Conservation (phyloP, 768 basidiomycete species). For the Naganishia kalamii region DNA sequence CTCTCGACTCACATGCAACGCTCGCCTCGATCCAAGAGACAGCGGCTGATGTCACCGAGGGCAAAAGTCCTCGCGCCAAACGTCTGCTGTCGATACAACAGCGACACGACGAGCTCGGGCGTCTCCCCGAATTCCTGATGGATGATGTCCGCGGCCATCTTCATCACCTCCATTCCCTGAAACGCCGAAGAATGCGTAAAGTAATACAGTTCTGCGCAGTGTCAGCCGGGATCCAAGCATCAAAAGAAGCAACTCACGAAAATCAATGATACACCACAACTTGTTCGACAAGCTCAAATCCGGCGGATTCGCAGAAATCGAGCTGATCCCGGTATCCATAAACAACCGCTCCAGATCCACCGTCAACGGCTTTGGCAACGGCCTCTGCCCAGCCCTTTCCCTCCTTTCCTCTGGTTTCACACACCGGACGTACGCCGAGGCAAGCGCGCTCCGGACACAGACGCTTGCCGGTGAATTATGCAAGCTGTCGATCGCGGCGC, state of each 20-base stretch:
- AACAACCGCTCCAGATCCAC: conserved; percentile 4
- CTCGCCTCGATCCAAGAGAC: neutral
- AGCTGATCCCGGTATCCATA: conserved; percentile 1
- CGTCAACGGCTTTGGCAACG: conserved; percentile 1
- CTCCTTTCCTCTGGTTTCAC: neutral
- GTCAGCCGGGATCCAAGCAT: neutral
- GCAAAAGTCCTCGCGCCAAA: conserved; percentile 8
- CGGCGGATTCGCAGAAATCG: neutral
- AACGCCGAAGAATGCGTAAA: conserved; percentile 6
- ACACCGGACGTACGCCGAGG: conserved; percentile 3
- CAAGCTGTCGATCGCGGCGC: neutral
- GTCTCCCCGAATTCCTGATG: conserved; percentile 10
- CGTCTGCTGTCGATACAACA: conserved; percentile 13
- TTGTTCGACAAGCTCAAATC: conserved; percentile 4
- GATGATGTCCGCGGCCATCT: conserved; percentile 14
- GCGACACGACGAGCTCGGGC: conserved; percentile 9
- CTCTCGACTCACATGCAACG: conserved; percentile 5
- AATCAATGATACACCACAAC: conserved; percentile 14
- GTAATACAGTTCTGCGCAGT: conserved; percentile 1
- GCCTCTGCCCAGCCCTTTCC: neutral
- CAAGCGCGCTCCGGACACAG: conserved; percentile 1
- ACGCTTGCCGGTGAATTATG: conserved; percentile 14
- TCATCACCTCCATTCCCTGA: conserved; percentile 15
- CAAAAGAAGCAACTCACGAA: neutral
- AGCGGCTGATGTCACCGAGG: neutral